Evolutionary conservation across 148 eudicot genomes (phyloP), one percentile per base, ranked within the genome.

Genomic region (Drosera capensis): DNA sequence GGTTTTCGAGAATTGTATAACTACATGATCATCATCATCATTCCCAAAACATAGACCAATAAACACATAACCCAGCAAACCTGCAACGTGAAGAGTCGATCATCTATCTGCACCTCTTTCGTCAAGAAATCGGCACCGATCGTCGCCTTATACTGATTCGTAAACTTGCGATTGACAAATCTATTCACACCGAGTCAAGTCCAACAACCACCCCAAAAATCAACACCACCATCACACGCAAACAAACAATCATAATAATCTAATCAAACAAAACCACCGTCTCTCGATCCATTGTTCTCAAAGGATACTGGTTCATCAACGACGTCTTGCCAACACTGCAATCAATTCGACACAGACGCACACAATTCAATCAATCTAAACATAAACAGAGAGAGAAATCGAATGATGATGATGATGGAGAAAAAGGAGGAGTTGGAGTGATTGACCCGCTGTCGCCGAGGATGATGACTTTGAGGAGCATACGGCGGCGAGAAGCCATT

Each of bases 101-200:
- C 94, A 49, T 76, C 94, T 49, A 79, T 73, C 55, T 74, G 84
- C 46, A 79, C 74, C 58, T 82, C 94, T 55, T 78, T 82, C 6
- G 86, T 82, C 62, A 78, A 59, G 55, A 82, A 82, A 68, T 78
- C 94, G 40, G 94, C 94, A 30, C 94, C 94, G 51, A 82, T 82
- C 15, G 94, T 82, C 0, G 86, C 80, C 46, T 79, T 83, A 46
- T 83, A 83, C 70, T 79, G 94, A 45, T 73, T 65, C 49, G 74
- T 73, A 21, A 75, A 83, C 71, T 79, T 76, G 30, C 63, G 74
- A 54, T 75, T 64, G 45, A 79, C 94, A 66, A 76, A 82, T 70
- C 94, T 82, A 45, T 40, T 25, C 48, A 37, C 49, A 51, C 43
- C 60, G 58, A 58, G 61, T 31, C 40, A 13, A 52, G 24, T 12